Evolutionary conservation across 2,329 filamentous ascomycete species (phyloP).

Genomic region (Fusarium sp.): DNA sequence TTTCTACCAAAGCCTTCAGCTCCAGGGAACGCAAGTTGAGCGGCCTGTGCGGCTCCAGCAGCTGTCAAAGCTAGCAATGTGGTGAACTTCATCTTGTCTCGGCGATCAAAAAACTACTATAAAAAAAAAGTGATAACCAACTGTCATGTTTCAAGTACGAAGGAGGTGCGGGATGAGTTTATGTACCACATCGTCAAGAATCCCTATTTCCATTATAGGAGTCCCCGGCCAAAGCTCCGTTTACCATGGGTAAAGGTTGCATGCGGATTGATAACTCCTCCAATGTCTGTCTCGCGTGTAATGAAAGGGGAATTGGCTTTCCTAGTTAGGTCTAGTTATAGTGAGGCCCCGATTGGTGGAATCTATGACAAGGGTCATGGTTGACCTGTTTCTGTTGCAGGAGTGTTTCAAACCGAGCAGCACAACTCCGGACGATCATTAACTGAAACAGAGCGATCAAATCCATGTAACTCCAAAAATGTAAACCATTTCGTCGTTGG

Average conservation of each 20-base stretch:
- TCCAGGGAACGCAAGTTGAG: conserved; percentile 54
- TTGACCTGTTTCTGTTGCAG: conserved; percentile 1
- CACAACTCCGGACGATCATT: background rate
- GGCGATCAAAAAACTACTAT: background rate
- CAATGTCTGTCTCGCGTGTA: conserved; percentile 2
- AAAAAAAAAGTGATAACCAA: background rate
- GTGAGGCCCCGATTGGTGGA: conserved; percentile 18
- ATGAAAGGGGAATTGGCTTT: background rate
- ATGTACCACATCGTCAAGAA: conserved; percentile 7
- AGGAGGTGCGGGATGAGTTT: conserved; percentile 1
- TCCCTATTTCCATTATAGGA: background rate
- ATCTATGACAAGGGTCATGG: background rate
- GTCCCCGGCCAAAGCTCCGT: background rate
- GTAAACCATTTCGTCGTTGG: too few relatives aligned
- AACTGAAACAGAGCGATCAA: background rate
- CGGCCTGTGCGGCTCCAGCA: conserved; percentile 12
- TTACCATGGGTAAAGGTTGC: background rate
- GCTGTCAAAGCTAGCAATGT: conserved; percentile 7
- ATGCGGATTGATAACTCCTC: conserved; percentile 8
- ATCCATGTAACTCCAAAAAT: too few relatives aligned
- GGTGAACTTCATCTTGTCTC: conserved; percentile 4
- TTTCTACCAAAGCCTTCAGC: conserved; percentile 53
- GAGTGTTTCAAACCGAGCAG: background rate
- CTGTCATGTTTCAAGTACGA: background rate
- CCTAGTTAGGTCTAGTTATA: background rate